phyloP scores from a whole-genome alignment of 202 grass and related monocot species.

The Miscanthus sacchariflorus region DNA sequence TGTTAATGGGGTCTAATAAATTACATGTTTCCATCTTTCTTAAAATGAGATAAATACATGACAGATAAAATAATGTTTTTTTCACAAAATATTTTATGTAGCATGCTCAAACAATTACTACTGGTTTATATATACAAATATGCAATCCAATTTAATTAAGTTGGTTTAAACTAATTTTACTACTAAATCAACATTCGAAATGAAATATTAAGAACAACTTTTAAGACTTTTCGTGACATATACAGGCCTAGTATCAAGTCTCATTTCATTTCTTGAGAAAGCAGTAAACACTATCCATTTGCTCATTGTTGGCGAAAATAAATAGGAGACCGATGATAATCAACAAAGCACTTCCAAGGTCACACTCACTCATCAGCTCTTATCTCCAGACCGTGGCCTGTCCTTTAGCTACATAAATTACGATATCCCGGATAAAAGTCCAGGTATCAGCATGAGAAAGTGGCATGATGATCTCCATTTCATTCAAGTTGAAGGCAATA shows the following conservation, averaged over 20 bases:
- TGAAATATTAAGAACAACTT: neutral
- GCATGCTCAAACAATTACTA: neutral
- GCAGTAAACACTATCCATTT: neutral
- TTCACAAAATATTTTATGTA: neutral
- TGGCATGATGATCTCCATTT: conserved; percentile 41
- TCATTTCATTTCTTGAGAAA: conserved; percentile 15
- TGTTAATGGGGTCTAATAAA: neutral
- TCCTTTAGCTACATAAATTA: conserved; percentile 42
- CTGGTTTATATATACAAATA: neutral
- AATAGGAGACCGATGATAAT: conserved; percentile 11
- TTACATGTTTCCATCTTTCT: too few relatives aligned
- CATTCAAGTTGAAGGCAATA: conserved; percentile 22
- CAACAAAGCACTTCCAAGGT: conserved; percentile 42
- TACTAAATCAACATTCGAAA: neutral
- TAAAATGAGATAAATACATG: too few relatives aligned
- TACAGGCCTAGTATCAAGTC: neutral
- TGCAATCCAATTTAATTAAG: neutral
- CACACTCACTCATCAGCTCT: conserved; percentile 37
- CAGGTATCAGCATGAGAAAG: conserved; percentile 31
- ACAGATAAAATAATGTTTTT: neutral
- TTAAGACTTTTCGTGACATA: neutral
- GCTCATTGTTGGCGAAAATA: neutral
- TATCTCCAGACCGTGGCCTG: conserved; percentile 25
- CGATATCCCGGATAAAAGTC: conserved; percentile 45
- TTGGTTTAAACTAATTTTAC: neutral